Conservation (phyloP, 2,329 filamentous ascomycete genomes). For the Ramularia collo-cygni region DNA sequence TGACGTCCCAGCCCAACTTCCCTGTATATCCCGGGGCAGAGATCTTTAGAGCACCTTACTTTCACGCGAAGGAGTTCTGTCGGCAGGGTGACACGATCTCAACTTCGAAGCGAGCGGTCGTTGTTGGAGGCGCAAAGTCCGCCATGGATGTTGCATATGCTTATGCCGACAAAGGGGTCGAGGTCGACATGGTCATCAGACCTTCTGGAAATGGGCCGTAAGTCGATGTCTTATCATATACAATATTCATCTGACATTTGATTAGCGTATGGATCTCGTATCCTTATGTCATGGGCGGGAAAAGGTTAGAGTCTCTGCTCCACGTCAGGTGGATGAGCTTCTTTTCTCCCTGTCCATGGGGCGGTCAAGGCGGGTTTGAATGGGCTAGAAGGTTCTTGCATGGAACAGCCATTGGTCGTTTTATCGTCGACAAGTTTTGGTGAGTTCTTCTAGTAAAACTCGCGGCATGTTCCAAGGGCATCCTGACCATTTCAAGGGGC, state of each 20-base stretch:
- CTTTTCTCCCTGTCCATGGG: constrained; percentile 71
- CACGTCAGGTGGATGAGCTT: constrained; percentile 62
- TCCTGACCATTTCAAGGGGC: constrained; percentile 6
- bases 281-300: constrained; percentile 59
- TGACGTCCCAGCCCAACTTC: constrained; percentile 52
- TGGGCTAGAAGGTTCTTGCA: constrained; percentile 48
- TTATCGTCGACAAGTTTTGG: constrained; percentile 52
- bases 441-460: too few relatives aligned
- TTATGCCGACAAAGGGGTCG: constrained; percentile 44
- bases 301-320: constrained; percentile 59
- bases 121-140: constrained; percentile 58
- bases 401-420: constrained; percentile 49
- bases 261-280: constrained; percentile 48
- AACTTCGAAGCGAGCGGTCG: constrained; percentile 38
- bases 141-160: constrained; percentile 58
- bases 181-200: constrained; percentile 54
- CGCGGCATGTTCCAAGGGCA: too few relatives aligned
- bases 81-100: constrained; percentile 32
- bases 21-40: constrained; percentile 46
- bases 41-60: constrained; percentile 46
- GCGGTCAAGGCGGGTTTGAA: constrained; percentile 53
- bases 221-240: too few relatives aligned
- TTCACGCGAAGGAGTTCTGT: constrained; percentile 52
- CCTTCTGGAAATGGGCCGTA: constrained; percentile 51
- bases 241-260: too few relatives aligned